These are phyloP conservation scores for Scenedesmus sp. DNA, from an alignment of 163 green algal genomes.

Conservation along the genomic window DNA sequence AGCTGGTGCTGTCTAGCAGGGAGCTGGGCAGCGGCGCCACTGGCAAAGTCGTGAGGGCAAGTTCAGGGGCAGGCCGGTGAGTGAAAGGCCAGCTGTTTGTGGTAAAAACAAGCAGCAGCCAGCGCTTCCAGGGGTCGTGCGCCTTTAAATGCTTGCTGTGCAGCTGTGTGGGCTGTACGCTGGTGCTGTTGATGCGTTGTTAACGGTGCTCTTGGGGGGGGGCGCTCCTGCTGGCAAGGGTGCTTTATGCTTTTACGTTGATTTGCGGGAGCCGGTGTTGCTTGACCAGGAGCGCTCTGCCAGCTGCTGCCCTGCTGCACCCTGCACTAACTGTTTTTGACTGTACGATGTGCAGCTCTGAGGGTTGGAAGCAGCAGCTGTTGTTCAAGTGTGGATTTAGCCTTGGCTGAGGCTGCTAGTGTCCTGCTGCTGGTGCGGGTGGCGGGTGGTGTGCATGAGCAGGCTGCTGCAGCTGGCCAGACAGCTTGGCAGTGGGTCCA, in stretches of 20 bases:
- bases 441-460: no score
- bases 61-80: constrained; percentile 24
- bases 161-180: not conserved
- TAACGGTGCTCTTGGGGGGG: no score
- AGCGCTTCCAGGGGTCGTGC: not conserved
- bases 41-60: not conserved
- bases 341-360: no score
- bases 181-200: no score
- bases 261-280: not conserved
- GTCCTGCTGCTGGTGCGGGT: not conserved
- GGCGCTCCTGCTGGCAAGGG: no score
- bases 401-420: no score
- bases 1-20: not conserved
- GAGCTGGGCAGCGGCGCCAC: not conserved
- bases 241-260: not conserved
- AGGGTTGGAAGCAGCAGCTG: no score
- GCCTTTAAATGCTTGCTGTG: not conserved
- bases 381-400: no score
- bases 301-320: no score
- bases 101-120: not conserved
- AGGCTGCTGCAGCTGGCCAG: not conserved
- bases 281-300: no score
- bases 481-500: not conserved
- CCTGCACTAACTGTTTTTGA: no score
- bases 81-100: not conserved